Evolutionary conservation across 2,329 filamentous ascomycete species (phyloP), one percentile per base, ranked within the genome.

Genomic region (Coniochaeta ligniaria): DNA sequence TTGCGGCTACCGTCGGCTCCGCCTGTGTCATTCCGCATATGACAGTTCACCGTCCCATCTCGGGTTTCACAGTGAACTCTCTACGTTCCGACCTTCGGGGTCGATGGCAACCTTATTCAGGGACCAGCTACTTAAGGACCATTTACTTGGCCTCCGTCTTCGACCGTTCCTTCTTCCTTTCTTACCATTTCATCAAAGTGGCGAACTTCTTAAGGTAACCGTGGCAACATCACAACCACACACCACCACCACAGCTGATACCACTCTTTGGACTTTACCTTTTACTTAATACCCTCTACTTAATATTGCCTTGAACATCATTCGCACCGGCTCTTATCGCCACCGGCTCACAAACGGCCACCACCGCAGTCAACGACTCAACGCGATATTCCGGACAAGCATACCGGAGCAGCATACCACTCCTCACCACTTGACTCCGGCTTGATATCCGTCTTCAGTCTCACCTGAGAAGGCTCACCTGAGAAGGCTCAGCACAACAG

Each of bases 1-100:
- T 17, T 28, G 55, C 66, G 66, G 66, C 63, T 67, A 66, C 38
- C 55, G 57, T 61, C 66, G 66, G 66, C 59, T 28, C 47, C 26
- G 47, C 24, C 16, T 7, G 24, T 47, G n/a, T 17, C 9, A 52
- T 52, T 52, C 47, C 47, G 47, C 47, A 17, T 52, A 52, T 52
- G 47, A 52, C 47, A 24, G 47, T 35, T 35, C 43, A 50, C 58
- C 45, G 35, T 22, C n/a, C 45, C 59, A 58, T 33, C 38, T 58
- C 62, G 62, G 64, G 64, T 65, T 63, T 66, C 57, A 57, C 20
- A 55, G 41, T 41, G 59, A 33, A 47, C 45, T 16, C 61, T 61
- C 61, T 61, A 36, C 28, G 61, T 60, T 60, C 61, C 60, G 59
- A 57, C 20, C 33, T 26, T 26, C 47, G 11, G 8, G 47, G 12